phyloP scores from a whole-genome alignment of 2,329 filamentous ascomycete genomes.

The Arthrobotrys entomopaga region DNA sequence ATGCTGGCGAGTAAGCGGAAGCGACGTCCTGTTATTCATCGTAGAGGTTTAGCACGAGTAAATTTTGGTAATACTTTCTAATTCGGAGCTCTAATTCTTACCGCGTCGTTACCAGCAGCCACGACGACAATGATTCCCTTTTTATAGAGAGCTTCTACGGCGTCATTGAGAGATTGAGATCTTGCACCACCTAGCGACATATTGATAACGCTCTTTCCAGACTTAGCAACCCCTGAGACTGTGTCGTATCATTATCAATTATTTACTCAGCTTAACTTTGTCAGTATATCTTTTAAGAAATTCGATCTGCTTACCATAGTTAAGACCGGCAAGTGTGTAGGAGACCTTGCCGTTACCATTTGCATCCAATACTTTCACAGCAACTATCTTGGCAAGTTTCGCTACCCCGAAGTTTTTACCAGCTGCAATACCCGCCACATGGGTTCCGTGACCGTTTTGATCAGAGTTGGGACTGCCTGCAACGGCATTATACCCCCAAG shows the following conservation, averaged over 20 bases:
- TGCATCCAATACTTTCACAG: conserved; percentile 72
- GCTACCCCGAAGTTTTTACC: conserved; percentile 72
- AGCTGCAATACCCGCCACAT: conserved; percentile 72
- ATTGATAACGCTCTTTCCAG: conserved; percentile 65
- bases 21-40: conserved; percentile 62
- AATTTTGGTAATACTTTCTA: background rate
- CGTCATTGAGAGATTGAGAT: conserved; percentile 66
- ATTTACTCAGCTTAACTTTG: conserved; percentile 55
- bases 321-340: conserved; percentile 66
- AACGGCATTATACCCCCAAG: conserved; percentile 61
- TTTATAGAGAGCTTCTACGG: conserved; percentile 65
- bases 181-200: conserved; percentile 68
- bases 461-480: conserved; percentile 60
- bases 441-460: conserved; percentile 72
- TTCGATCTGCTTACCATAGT: background rate
- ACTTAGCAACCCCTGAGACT: conserved; percentile 31
- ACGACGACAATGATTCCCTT: conserved; percentile 67
- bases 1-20: conserved; percentile 65
- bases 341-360: conserved; percentile 66
- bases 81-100: conserved; percentile 16
- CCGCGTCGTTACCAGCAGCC: conserved; percentile 68
- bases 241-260: background rate
- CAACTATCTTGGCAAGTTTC: conserved; percentile 68
- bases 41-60: too few relatives aligned
- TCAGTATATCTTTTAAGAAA: conserved; percentile 17